phyloP scores from a whole-genome alignment of 441 rosid genomes.

The Pelargonium citronellum region DNA sequence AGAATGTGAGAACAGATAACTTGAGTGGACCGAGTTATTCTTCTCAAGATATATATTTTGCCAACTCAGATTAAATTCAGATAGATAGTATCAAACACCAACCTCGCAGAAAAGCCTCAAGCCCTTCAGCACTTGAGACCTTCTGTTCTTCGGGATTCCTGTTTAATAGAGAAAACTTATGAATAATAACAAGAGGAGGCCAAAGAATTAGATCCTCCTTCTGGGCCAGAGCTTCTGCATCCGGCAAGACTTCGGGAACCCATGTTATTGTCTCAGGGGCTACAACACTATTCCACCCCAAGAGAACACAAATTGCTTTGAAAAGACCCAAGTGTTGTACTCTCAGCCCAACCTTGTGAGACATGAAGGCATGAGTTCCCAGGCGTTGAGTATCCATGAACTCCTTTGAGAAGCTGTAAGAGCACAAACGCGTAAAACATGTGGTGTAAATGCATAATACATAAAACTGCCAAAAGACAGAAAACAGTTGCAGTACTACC shows the following conservation, averaged over 20 bases:
- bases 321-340: slow-evolving; percentile 60
- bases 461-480: slow-evolving; percentile 11
- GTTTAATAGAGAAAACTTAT: slow-evolving; percentile 45
- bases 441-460: not conserved
- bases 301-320: slow-evolving; percentile 51
- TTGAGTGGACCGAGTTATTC: too few relatives aligned
- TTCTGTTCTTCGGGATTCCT: slow-evolving; percentile 40
- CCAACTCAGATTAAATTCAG: not conserved
- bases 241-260: slow-evolving; percentile 41
- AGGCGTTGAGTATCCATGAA: slow-evolving; percentile 45
- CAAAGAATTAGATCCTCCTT: slow-evolving; percentile 63
- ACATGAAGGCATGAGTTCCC: slow-evolving; percentile 53
- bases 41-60: too few relatives aligned
- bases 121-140: slow-evolving; percentile 42
- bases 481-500: slow-evolving; percentile 3
- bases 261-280: slow-evolving; percentile 43
- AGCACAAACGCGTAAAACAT: slow-evolving; percentile 4
- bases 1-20: not conserved
- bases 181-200: slow-evolving; percentile 56
- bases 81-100: slow-evolving; percentile 15
- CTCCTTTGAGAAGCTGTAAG: slow-evolving; percentile 53
- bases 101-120: slow-evolving; percentile 56
- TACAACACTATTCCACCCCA: slow-evolving; percentile 52
- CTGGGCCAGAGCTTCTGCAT: slow-evolving; percentile 42
- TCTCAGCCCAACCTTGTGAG: slow-evolving; percentile 48